These are phyloP conservation scores for Sarcodon aspratus DNA, from an alignment of 768 basidiomycete genomes.

Conservation along the genomic window DNA sequence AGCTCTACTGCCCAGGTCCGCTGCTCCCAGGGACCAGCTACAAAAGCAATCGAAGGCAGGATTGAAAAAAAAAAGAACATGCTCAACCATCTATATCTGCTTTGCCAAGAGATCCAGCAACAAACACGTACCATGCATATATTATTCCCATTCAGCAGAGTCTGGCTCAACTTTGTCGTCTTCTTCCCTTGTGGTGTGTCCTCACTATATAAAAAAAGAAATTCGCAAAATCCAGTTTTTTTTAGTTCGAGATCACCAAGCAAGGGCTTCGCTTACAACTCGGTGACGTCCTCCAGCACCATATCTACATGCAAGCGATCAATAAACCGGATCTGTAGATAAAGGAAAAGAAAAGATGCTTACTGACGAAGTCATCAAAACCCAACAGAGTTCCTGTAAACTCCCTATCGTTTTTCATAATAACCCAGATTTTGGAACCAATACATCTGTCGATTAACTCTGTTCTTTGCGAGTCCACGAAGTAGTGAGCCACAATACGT, in stretches of 20 bases:
- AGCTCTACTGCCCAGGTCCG: not conserved
- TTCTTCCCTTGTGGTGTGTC: constrained; percentile 73
- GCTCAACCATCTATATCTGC: not conserved
- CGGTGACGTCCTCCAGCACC: constrained; percentile 93
- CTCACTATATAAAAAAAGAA: constrained; percentile 43
- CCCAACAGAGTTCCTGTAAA: constrained; percentile 92
- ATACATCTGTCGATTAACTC: constrained; percentile 97
- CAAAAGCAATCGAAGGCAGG: not conserved
- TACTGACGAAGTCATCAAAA: constrained; percentile 99
- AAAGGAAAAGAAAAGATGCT: constrained; percentile 30
- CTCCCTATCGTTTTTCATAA: constrained; percentile 97
- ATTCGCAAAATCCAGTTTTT: not conserved
- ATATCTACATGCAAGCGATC: constrained; percentile 42
- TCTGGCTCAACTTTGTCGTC: constrained; percentile 76
- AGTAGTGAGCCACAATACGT: not conserved
- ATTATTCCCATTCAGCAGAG: constrained; percentile 87
- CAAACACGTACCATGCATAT: constrained; percentile 76
- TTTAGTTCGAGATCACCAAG: not conserved
- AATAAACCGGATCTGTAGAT: not conserved
- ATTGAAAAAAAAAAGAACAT: too few species aligned
- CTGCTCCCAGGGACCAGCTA: not conserved
- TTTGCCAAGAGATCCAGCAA: not conserved
- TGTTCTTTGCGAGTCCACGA: constrained; percentile 15
- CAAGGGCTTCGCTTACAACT: constrained; percentile 55
- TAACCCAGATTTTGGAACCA: constrained; percentile 93